Conservation (phyloP, 2,329 filamentous ascomycete genomes). For the Mariannaea elegans region DNA sequence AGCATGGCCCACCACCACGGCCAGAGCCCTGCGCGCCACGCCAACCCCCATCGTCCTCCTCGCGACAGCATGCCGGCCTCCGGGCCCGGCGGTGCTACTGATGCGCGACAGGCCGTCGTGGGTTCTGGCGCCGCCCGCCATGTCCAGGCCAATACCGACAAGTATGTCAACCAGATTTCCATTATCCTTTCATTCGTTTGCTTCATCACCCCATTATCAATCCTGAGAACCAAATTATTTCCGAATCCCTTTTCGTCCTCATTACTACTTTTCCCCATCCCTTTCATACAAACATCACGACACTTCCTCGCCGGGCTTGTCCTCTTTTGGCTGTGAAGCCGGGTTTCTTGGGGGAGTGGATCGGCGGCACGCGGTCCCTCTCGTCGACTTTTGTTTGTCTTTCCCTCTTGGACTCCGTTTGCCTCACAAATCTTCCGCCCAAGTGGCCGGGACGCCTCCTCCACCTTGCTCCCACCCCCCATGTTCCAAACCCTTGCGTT, state of each 20-base stretch:
- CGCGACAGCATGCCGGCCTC: slow-evolving; percentile 65
- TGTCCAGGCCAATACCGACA: slow-evolving; percentile 58
- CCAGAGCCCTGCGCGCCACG: slow-evolving; percentile 63
- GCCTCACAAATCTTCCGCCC: slow-evolving; percentile 26
- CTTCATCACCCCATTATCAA: slow-evolving; percentile 8
- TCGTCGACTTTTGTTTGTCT: slow-evolving; percentile 28
- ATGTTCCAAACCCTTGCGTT: slow-evolving; percentile 26
- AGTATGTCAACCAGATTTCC: slow-evolving; percentile 55
- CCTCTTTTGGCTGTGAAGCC: slow-evolving; percentile 9
- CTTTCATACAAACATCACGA: slow-evolving; percentile 15
- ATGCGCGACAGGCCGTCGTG: slow-evolving; percentile 53
- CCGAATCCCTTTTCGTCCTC: not conserved
- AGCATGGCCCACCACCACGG: slow-evolving; percentile 68
- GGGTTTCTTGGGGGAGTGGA: slow-evolving; percentile 23
- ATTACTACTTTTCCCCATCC: slow-evolving; percentile 4
- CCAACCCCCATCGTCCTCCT: slow-evolving; percentile 58
- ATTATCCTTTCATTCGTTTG: slow-evolving; percentile 4
- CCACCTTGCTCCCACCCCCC: slow-evolving; percentile 24
- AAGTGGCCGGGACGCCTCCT: slow-evolving; percentile 29
- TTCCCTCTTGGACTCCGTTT: slow-evolving; percentile 25
- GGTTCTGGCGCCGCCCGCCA: slow-evolving; percentile 58
- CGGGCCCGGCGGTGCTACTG: slow-evolving; percentile 56
- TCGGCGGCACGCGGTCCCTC: slow-evolving; percentile 30
- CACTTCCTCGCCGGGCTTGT: slow-evolving; percentile 11
- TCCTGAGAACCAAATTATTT: not conserved